Evolutionary conservation across 2,329 filamentous ascomycete species (phyloP), one percentile per base, ranked within the genome.

Genomic region (Metarhizium sp.): DNA sequence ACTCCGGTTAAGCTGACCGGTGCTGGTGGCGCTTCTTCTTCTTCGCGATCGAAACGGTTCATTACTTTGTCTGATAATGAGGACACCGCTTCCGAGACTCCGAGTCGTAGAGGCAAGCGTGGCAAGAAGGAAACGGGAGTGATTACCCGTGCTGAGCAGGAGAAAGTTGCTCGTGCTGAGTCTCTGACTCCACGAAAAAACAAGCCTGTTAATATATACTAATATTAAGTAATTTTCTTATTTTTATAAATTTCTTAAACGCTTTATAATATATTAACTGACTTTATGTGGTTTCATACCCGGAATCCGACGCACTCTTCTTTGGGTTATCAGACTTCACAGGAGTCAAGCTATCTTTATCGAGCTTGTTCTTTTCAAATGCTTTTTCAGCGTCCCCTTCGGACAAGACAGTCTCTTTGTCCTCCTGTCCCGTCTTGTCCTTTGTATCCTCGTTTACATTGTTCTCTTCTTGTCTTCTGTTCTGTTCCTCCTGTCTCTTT

Each of bases 261-360:
- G 42, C 42, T 1, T 20, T 6, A 4, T 18, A 16, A 25, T 25
- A 25, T 25, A 7, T 47, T 16, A 6, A 46, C 7, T 4, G 16
- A 32, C 2, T 42, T 62, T 57, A 65, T 47, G 51, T 47, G 30
- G 66, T 69, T 48, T 69, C 66, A 54, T 69, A 69, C 43, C 68
- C 67, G 32, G 67, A 69, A 57, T 69, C 67, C 16, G 67, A 70
- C 8, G 62, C 61, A 30, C 59, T 62, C 64, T 69, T 69, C 18
- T 60, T 61, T n/a, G 29, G 14, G n/a, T 2, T 34, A 13, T 40
- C 43, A 16, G 45, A 18, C 36, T 50, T 55, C 29, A 4, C 10
- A 2, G n/a, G n/a, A 16, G 42, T 34, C 43, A 52, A 11, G 14
- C 50, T 30, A 42, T 40, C 51, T 30, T 46, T 18, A 13, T 18